Conservation (phyloP, 2,329 filamentous ascomycete genomes). For the Atkinsonella hypoxylon region DNA sequence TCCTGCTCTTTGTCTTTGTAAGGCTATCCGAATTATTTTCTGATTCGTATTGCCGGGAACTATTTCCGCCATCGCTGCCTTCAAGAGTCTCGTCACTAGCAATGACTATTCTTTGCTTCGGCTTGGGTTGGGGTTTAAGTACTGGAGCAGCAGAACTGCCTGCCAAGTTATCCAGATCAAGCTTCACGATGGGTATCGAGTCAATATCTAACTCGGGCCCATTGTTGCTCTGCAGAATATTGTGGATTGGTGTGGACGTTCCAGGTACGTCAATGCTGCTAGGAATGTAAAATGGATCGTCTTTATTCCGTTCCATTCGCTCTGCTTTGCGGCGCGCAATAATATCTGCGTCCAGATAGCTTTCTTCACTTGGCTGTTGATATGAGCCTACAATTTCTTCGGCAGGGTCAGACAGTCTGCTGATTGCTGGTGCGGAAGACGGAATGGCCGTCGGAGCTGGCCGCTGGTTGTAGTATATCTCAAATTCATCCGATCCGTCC, state of each 20-base stretch:
- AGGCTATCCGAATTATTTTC: conserved; percentile 37
- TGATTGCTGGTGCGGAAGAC: conserved; percentile 41
- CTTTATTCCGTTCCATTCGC: conserved; percentile 68
- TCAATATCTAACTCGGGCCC: conserved; percentile 79
- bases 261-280: conserved; percentile 39
- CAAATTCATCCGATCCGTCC: conserved; percentile 54
- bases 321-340: conserved; percentile 64
- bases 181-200: conserved; percentile 88
- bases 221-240: conserved; percentile 60
- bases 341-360: conserved; percentile 60
- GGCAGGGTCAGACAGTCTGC: conserved; percentile 36
- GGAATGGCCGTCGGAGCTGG: conserved; percentile 38
- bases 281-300: conserved; percentile 91
- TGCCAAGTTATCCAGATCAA: conserved; percentile 55
- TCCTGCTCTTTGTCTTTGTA: conserved; percentile 35
- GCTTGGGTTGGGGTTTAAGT: conserved; percentile 26
- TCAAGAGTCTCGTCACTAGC: conserved; percentile 63
- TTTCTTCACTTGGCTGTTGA: conserved; percentile 49
- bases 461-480: conserved; percentile 50
- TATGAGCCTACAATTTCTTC: conserved; percentile 42
- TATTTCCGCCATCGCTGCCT: conserved; percentile 34
- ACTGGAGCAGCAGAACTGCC: conserved; percentile 17
- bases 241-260: conserved; percentile 66
- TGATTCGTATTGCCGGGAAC: conserved; percentile 35
- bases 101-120: conserved; percentile 52